Percentiles rank a stretch among this genome's conserved stretches.
These are phyloP conservation scores for Pyracantha coccinea DNA, from an alignment of 331 rosid species.

Conservation along the genomic window DNA sequence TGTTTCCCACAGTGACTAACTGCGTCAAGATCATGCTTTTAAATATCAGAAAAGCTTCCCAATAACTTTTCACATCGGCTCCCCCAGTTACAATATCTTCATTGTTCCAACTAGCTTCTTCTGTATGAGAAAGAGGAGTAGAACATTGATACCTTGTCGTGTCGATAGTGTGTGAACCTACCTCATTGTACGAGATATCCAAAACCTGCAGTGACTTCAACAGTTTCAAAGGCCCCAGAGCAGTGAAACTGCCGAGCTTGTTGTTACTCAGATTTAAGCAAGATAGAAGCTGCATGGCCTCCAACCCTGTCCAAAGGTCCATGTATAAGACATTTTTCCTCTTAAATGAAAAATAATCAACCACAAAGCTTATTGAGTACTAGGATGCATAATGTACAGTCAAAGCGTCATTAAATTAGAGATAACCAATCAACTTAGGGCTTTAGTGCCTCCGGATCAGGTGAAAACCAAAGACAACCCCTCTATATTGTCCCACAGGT, in stretches of 20 bases:
- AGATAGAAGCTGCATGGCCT: slow-evolving; percentile 82
- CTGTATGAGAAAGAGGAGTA: slow-evolving; percentile 68
- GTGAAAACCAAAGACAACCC: not conserved
- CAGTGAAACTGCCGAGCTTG: slow-evolving; percentile 56
- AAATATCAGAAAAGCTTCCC: slow-evolving; percentile 70
- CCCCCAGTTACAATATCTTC: slow-evolving; percentile 22
- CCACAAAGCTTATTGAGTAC: not conserved
- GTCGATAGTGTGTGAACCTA: slow-evolving; percentile 64
- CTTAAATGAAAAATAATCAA: not conserved
- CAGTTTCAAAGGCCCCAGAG: slow-evolving; percentile 60
- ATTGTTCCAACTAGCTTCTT: slow-evolving; percentile 43
- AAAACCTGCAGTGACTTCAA: slow-evolving; percentile 55
- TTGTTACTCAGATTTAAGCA: slow-evolving; percentile 70
- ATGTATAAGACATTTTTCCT: slow-evolving; percentile 8
- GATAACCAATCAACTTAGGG: not conserved
- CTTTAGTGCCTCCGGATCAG: not conserved
- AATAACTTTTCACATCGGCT: slow-evolving; percentile 24
- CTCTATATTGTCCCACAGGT: not conserved
- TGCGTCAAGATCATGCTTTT: slow-evolving; percentile 52
- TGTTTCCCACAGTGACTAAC: slow-evolving; percentile 49
- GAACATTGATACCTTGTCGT: slow-evolving; percentile 60
- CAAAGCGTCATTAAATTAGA: not conserved
- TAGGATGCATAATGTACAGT: not conserved
- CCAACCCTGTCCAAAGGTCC: slow-evolving; percentile 60
- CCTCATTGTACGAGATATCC: slow-evolving; percentile 63